Evolutionary conservation across 2,329 filamentous ascomycete species (phyloP).

Genomic region (Penicillium sp.): DNA sequence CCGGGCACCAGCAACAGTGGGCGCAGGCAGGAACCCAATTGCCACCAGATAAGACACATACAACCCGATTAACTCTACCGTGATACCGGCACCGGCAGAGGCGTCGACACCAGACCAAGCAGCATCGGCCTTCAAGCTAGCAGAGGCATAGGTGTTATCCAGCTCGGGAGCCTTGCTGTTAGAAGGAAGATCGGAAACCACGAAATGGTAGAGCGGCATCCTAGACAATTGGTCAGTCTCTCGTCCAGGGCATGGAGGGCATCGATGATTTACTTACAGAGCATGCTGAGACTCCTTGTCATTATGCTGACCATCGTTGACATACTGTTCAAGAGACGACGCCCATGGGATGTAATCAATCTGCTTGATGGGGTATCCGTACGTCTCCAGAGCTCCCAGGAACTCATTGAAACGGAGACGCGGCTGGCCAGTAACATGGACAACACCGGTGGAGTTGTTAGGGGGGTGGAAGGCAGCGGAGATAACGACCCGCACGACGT

Average conservation of each 20-base stretch:
- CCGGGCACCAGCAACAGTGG: conserved; percentile 28
- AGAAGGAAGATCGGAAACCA: conserved; percentile 67
- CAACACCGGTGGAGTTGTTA: conserved; percentile 59
- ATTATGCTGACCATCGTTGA: conserved; percentile 59
- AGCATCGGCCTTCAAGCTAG: conserved; percentile 64
- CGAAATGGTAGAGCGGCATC: conserved; percentile 74
- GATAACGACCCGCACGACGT: conserved; percentile 79
- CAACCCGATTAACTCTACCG: conserved; percentile 61
- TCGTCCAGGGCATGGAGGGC: neutral
- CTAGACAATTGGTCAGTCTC: conserved; percentile 26
- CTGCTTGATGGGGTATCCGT: conserved; percentile 70
- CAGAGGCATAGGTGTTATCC: conserved; percentile 69
- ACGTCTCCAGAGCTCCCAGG: conserved; percentile 68
- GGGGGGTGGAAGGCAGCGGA: conserved; percentile 70
- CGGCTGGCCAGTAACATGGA: conserved; percentile 79
- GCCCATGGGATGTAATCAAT: conserved; percentile 71
- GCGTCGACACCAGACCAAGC: conserved; percentile 60
- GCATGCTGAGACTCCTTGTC: conserved; percentile 67
- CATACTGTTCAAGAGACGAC: conserved; percentile 66
- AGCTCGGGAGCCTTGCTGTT: conserved; percentile 73
- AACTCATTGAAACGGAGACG: conserved; percentile 77
- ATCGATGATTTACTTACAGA: conserved; percentile 47
- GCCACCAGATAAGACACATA: conserved; percentile 66
- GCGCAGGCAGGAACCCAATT: conserved; percentile 61
- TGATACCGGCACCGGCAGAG: conserved; percentile 59